Percentiles rank a stretch among this genome's conserved stretches.
Evolutionary conservation across 1,284 basidiomycete species (phyloP).

Genomic region (Xanthoconium separans): DNA sequence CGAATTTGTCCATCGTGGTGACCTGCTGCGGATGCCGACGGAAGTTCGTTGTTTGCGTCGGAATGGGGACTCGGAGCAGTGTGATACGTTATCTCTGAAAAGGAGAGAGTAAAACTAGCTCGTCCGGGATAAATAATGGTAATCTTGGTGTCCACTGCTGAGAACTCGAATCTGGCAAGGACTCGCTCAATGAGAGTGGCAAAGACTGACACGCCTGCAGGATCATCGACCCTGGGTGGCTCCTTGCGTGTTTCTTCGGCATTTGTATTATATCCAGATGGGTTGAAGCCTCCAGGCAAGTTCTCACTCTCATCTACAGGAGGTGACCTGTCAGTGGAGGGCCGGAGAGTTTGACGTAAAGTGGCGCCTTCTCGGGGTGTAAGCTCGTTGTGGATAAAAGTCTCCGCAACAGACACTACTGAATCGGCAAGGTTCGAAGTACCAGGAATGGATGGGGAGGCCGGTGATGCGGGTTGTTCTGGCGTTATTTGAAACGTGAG

Average conservation of each 20-base stretch:
- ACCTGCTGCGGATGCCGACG: constrained; percentile 30
- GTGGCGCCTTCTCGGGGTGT: constrained; percentile 67
- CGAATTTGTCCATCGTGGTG: constrained; percentile 30
- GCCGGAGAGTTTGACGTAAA: constrained; percentile 68
- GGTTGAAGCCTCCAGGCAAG: constrained; percentile 68
- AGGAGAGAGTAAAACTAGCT: constrained; percentile 57
- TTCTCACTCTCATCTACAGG: constrained; percentile 37
- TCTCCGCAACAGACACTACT: constrained; percentile 77
- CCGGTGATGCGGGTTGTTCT: constrained; percentile 15
- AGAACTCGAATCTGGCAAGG: constrained; percentile 79
- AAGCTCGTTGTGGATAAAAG: constrained; percentile 83
- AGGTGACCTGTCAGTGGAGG: constrained; percentile 35
- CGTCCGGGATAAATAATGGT: constrained; percentile 62
- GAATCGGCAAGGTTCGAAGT: constrained; percentile 65
- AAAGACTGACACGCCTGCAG: constrained; percentile 78
- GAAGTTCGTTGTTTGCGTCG: constrained; percentile 9
- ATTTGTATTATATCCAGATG: constrained; percentile 42
- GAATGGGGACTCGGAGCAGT: constrained; percentile 28
- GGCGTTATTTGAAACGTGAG: constrained; percentile 58
- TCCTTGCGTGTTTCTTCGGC: constrained; percentile 34
- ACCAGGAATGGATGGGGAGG: constrained; percentile 14
- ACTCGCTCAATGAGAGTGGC: constrained; percentile 82
- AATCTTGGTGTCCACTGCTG: constrained; percentile 66
- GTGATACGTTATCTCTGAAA: constrained; percentile 60
- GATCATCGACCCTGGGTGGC: constrained; percentile 53